A percentile compares a stretch with the other conserved stretches of the same genome.
These are phyloP conservation scores for Gremmenia infestans DNA, from an alignment of 2,329 filamentous ascomycete species.

Conservation along the genomic window DNA sequence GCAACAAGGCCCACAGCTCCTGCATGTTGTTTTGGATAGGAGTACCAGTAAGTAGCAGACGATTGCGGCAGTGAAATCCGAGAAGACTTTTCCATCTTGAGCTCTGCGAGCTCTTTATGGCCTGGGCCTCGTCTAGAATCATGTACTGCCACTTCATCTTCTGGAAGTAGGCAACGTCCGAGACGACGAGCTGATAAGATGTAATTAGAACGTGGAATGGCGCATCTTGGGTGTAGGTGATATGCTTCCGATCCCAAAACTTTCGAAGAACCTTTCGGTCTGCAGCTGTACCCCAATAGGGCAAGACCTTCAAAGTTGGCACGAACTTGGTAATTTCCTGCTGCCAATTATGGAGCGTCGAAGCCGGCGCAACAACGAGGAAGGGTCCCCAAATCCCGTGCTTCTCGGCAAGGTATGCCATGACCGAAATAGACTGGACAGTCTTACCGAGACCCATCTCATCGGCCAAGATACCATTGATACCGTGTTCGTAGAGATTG, in stretches of 20 bases:
- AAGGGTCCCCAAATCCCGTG: constrained; percentile 99
- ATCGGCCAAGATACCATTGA: constrained; percentile 97
- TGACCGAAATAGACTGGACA: constrained; percentile 97
- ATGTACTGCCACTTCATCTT: constrained; percentile 99
- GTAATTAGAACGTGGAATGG: constrained; percentile 95
- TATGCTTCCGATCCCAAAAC: constrained; percentile 98
- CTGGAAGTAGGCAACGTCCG: constrained; percentile 95
- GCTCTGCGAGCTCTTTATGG: constrained; percentile 96
- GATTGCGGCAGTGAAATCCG: constrained; percentile 91
- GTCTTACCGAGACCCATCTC: constrained; percentile 99
- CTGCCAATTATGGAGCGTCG: constrained; percentile 98
- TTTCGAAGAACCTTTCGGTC: constrained; percentile 95
- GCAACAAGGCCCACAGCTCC: constrained; percentile 91
- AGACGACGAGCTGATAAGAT: constrained; percentile 94
- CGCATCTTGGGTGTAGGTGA: constrained; percentile 88
- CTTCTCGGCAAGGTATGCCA: constrained; percentile 95
- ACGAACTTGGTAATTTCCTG: constrained; percentile 97
- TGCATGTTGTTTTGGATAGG: constrained; percentile 99
- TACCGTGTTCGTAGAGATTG: constrained; percentile 97
- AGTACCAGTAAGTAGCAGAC: constrained; percentile 88
- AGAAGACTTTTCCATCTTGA: constrained; percentile 95
- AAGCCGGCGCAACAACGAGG: constrained; percentile 91
- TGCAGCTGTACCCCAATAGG: constrained; percentile 93
- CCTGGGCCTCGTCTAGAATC: constrained; percentile 97
- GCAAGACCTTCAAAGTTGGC: constrained; percentile 87